Percentiles rank a stretch among this genome's conserved stretches.
These are phyloP conservation scores for Takakia lepidozioides DNA, from an alignment of 225 moss, liverwort and hornwort species.

Conservation along the genomic window DNA sequence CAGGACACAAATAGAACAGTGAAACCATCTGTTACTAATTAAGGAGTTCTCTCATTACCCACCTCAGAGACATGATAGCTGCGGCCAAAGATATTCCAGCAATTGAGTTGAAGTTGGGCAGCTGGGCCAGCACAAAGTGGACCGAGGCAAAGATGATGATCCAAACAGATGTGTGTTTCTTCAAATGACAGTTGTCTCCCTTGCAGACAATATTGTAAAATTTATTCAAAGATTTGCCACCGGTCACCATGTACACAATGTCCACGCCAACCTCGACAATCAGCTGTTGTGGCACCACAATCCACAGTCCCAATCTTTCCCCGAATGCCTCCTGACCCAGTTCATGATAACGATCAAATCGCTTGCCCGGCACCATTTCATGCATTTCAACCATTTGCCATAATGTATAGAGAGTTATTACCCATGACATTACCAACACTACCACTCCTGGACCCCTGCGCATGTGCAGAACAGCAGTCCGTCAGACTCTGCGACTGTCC, in stretches of 20 bases:
- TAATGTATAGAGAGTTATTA: too few species aligned
- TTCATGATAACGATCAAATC: slow-evolving; percentile 24
- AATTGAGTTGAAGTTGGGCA: slow-evolving; percentile 25
- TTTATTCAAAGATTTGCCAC: slow-evolving; percentile 10
- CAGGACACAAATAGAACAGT: background rate
- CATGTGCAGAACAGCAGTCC: too few species aligned
- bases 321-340: slow-evolving; percentile 29
- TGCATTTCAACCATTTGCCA: too few species aligned
- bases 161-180: background rate
- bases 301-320: slow-evolving; percentile 10
- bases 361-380: slow-evolving; percentile 16
- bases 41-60: background rate
- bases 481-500: too few species aligned
- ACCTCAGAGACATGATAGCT: slow-evolving; percentile 29
- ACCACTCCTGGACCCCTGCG: too few species aligned
- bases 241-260: slow-evolving; percentile 37
- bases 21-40: background rate
- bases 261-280: slow-evolving; percentile 17
- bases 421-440: too few species aligned
- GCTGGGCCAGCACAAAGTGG: slow-evolving; percentile 24
- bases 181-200: background rate
- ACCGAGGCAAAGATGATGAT: slow-evolving; percentile 19
- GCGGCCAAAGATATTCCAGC: slow-evolving; percentile 20
- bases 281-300: slow-evolving; percentile 22
- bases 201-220: slow-evolving; percentile 16